Conservation (phyloP, 805 yeast species). For the Wickerhamiella australiensis region DNA sequence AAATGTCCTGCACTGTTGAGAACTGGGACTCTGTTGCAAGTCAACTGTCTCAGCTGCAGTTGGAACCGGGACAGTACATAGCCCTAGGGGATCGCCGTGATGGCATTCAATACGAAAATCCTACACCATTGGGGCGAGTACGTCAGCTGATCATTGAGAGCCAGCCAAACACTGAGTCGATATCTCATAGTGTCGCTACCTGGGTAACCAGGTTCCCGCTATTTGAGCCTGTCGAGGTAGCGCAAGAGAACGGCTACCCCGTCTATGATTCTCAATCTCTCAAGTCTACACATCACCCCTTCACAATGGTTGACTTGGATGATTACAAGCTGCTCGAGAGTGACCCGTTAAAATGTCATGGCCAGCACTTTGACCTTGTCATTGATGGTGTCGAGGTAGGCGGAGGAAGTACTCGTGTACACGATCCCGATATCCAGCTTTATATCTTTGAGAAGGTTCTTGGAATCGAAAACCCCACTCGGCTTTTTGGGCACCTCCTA, state of each 20-base stretch:
- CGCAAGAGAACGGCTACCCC: constrained; percentile 40
- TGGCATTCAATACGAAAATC: constrained; percentile 57
- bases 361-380: constrained; percentile 90
- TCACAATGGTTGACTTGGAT: constrained; percentile 73
- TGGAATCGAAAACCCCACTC: constrained; percentile 42
- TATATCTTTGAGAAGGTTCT: constrained; percentile 58
- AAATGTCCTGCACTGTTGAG: constrained; percentile 10
- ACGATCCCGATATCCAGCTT: constrained; percentile 67
- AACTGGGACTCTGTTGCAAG: constrained; percentile 13
- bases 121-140: constrained; percentile 83
- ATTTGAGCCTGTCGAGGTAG: constrained; percentile 49
- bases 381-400: constrained; percentile 92
- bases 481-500: constrained; percentile 74
- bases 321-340: constrained; percentile 48
- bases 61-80: constrained; percentile 54
- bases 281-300: constrained; percentile 90
- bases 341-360: constrained; percentile 54
- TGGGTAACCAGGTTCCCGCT: constrained; percentile 95
- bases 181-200: constrained; percentile 23
- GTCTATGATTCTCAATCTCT: constrained; percentile 37
- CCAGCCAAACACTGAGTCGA: constrained; percentile 37
- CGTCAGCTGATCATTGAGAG: constrained; percentile 59
- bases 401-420: constrained; percentile 94
- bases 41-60: background rate
- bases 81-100: constrained; percentile 66